These are phyloP conservation scores for Calonectria crousiana DNA, from an alignment of 2,329 filamentous ascomycete species.

Conservation along the genomic window DNA sequence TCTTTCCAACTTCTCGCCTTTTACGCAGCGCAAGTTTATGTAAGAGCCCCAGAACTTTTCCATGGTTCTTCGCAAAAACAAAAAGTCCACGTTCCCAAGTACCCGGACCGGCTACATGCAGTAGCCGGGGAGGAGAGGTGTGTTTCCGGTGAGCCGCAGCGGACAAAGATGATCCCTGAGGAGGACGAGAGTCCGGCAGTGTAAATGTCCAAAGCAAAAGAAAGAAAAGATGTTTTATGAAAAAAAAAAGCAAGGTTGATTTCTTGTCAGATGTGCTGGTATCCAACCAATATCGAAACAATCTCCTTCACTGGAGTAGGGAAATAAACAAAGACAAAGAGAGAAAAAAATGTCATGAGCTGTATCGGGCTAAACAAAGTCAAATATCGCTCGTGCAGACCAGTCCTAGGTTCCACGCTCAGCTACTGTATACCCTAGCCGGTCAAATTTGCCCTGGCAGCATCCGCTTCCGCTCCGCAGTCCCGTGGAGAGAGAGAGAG, in stretches of 20 bases:
- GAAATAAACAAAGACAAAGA: background rate
- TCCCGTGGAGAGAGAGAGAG: background rate
- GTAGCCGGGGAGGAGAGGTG: background rate
- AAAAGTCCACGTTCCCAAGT: background rate
- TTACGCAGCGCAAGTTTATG: too few relatives aligned
- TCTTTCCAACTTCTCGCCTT: background rate
- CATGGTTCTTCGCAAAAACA: background rate
- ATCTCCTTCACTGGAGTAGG: background rate
- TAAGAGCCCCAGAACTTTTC: background rate
- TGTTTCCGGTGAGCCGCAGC: background rate
- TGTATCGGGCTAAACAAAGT: background rate
- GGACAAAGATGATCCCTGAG: background rate
- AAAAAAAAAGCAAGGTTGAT: background rate
- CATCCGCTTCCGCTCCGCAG: background rate
- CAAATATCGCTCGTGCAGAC: background rate
- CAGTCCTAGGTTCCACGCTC: background rate
- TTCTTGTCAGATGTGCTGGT: background rate
- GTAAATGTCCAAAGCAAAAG: background rate
- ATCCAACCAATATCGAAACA: background rate
- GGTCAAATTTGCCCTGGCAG: background rate
- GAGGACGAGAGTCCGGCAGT: background rate
- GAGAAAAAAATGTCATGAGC: background rate
- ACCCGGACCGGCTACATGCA: background rate
- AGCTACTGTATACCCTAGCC: background rate
- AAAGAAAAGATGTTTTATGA: background rate